These are phyloP conservation scores for Fusarium pseudocircinatum DNA, from an alignment of 2,329 filamentous ascomycete genomes.

Conservation along the genomic window DNA sequence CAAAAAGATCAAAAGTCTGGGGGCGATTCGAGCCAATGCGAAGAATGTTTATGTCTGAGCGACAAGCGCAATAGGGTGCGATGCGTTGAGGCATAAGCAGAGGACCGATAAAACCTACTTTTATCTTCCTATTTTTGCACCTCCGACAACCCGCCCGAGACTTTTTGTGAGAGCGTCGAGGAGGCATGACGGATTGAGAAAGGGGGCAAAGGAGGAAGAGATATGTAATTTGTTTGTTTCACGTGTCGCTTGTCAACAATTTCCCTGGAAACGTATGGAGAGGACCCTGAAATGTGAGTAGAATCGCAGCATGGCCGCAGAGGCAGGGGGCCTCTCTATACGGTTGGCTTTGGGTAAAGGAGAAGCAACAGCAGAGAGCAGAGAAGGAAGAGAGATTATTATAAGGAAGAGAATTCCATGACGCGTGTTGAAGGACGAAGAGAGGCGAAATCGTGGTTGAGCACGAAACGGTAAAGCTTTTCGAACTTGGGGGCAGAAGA, in stretches of 20 bases:
- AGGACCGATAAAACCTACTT: slow-evolving; percentile 56
- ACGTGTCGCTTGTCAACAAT: slow-evolving; percentile 36
- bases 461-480: slow-evolving; percentile 25
- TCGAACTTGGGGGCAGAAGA: slow-evolving; percentile 7
- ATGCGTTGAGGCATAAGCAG: slow-evolving; percentile 10
- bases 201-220: background rate
- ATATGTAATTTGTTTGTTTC: slow-evolving; percentile 13
- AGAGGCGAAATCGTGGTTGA: slow-evolving; percentile 41
- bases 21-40: background rate
- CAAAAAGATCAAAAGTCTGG: background rate
- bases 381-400: slow-evolving; percentile 24
- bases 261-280: slow-evolving; percentile 36
- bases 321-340: slow-evolving; percentile 36
- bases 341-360: slow-evolving; percentile 19
- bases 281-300: slow-evolving; percentile 40
- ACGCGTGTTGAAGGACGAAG: slow-evolving; percentile 25
- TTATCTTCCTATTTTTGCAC: slow-evolving; percentile 76
- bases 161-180: slow-evolving; percentile 75
- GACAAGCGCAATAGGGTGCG: slow-evolving; percentile 2
- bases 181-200: slow-evolving; percentile 60
- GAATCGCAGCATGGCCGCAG: slow-evolving; percentile 46
- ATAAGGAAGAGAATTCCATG: slow-evolving; percentile 33
- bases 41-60: background rate
- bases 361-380: slow-evolving; percentile 32
- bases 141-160: slow-evolving; percentile 72